A percentile compares a stretch with the other conserved stretches of the same genome.
Evolutionary conservation across 2,329 filamentous ascomycete genomes (phyloP).

Genomic region (Botryotinia narcissicola): DNA sequence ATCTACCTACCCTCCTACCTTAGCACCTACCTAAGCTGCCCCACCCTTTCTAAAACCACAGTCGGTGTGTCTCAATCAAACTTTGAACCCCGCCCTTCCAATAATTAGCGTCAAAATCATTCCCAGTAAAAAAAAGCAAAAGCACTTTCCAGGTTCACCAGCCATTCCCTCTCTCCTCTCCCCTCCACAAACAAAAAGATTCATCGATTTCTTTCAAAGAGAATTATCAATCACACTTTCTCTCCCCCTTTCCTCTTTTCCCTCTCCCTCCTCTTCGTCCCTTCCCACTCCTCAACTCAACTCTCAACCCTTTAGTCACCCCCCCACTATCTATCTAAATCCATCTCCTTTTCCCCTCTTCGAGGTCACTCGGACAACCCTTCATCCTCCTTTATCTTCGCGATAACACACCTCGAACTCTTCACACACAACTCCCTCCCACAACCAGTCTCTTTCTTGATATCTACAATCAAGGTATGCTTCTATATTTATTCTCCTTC

Average conservation of each 20-base stretch:
- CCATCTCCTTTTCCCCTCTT: slow-evolving; percentile 15
- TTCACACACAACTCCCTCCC: slow-evolving; percentile 19
- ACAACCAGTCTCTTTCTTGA: slow-evolving; percentile 6
- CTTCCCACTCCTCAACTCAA: slow-evolving; percentile 27
- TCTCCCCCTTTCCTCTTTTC: slow-evolving; percentile 27
- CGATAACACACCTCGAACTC: slow-evolving; percentile 16
- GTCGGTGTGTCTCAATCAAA: neutral
- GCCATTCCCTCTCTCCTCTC: slow-evolving; percentile 10
- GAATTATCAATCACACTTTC: slow-evolving; percentile 17
- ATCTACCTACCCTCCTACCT: neutral
- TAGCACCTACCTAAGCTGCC: neutral
- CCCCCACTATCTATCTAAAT: slow-evolving; percentile 19
- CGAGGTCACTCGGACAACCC: slow-evolving; percentile 4
- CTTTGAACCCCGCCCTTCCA: neutral
- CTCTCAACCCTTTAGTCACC: slow-evolving; percentile 20
- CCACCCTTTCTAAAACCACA: slow-evolving; percentile 6
- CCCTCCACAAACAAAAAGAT: slow-evolving; percentile 11
- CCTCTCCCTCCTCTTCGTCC: slow-evolving; percentile 19
- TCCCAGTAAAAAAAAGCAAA: slow-evolving; percentile 17
- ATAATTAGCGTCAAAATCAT: slow-evolving; percentile 19
- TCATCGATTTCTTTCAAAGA: slow-evolving; percentile 12
- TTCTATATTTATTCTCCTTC: neutral
- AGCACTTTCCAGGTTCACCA: slow-evolving; percentile 9
- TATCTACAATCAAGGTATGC: slow-evolving; percentile 18
- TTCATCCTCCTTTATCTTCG: slow-evolving; percentile 18